A percentile compares a stretch with the other conserved stretches of the same genome.
phyloP scores from a whole-genome alignment of 768 basidiomycete species.

The Coprinellus aureogranulatus region DNA sequence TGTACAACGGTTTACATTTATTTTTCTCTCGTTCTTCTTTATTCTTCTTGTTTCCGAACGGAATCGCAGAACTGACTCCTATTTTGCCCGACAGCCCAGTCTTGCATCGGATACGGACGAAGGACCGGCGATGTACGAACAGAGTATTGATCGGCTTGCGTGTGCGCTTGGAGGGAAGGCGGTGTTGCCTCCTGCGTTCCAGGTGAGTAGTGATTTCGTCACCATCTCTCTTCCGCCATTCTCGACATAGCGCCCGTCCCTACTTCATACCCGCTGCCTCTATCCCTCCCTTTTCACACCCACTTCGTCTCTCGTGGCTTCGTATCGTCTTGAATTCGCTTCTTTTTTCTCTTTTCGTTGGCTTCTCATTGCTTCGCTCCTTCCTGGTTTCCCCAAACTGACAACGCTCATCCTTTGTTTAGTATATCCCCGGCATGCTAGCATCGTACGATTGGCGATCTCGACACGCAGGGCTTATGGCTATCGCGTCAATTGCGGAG shows the following conservation, averaged over 20 bases:
- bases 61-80: too few species aligned
- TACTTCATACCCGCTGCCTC: slow-evolving; percentile 63
- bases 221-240: slow-evolving; percentile 76
- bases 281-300: not conserved
- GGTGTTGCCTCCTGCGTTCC: slow-evolving; percentile 77
- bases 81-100: too few species aligned
- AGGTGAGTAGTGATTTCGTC: slow-evolving; percentile 55
- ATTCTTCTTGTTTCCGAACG: too few species aligned
- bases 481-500: slow-evolving; percentile 82
- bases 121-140: slow-evolving; percentile 77
- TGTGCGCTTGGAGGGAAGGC: slow-evolving; percentile 75
- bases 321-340: not conserved
- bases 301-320: not conserved
- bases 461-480: slow-evolving; percentile 83
- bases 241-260: slow-evolving; percentile 76
- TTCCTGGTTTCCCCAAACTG: too few species aligned
- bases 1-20: too few species aligned
- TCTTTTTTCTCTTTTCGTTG: not conserved
- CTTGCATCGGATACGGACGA: slow-evolving; percentile 57
- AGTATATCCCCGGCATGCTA: slow-evolving; percentile 80
- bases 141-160: slow-evolving; percentile 77
- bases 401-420: too few species aligned
- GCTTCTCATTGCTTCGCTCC: too few species aligned
- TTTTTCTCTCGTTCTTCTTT: slow-evolving; percentile 1
- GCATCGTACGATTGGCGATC: slow-evolving; percentile 80